phyloP scores from a whole-genome alignment of 2,329 filamentous ascomycete genomes.

The Colletotrichum lindemuthianum region DNA sequence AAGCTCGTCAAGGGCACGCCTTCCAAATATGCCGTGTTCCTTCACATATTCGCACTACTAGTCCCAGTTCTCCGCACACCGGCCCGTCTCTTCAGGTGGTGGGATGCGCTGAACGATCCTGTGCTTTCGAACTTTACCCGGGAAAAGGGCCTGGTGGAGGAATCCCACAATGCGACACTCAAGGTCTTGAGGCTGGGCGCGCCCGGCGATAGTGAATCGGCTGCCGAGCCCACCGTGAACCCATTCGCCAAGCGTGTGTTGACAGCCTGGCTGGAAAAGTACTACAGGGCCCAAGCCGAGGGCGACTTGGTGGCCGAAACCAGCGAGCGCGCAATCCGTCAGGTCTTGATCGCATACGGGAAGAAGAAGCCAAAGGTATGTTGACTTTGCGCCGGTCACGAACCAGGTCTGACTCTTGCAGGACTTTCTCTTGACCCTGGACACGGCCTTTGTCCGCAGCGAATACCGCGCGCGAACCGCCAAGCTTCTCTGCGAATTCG shows the following conservation, averaged over 20 bases:
- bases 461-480: slow-evolving; percentile 72
- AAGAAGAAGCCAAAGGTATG: slow-evolving; percentile 71
- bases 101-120: slow-evolving; percentile 69
- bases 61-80: slow-evolving; percentile 72
- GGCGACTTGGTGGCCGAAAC: slow-evolving; percentile 51
- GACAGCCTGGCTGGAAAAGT: slow-evolving; percentile 65
- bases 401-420: slow-evolving; percentile 44
- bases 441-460: slow-evolving; percentile 72
- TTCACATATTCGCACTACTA: slow-evolving; percentile 72
- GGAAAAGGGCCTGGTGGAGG: slow-evolving; percentile 63
- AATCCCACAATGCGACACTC: slow-evolving; percentile 72
- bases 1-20: slow-evolving; percentile 68
- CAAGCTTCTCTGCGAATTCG: slow-evolving; percentile 75
- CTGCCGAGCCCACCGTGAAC: slow-evolving; percentile 48
- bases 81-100: slow-evolving; percentile 75
- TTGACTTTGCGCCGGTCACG: slow-evolving; percentile 5
- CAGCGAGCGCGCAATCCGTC: slow-evolving; percentile 61
- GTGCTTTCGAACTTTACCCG: slow-evolving; percentile 47
- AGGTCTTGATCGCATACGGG: slow-evolving; percentile 68
- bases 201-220: slow-evolving; percentile 61
- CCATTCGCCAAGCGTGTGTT: slow-evolving; percentile 68
- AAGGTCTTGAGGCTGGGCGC: slow-evolving; percentile 72
- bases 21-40: slow-evolving; percentile 72
- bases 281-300: slow-evolving; percentile 40
- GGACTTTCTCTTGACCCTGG: slow-evolving; percentile 73